These are phyloP conservation scores for Hemileia vastatrix DNA, from an alignment of 1,284 basidiomycete genomes.

Conservation along the genomic window DNA sequence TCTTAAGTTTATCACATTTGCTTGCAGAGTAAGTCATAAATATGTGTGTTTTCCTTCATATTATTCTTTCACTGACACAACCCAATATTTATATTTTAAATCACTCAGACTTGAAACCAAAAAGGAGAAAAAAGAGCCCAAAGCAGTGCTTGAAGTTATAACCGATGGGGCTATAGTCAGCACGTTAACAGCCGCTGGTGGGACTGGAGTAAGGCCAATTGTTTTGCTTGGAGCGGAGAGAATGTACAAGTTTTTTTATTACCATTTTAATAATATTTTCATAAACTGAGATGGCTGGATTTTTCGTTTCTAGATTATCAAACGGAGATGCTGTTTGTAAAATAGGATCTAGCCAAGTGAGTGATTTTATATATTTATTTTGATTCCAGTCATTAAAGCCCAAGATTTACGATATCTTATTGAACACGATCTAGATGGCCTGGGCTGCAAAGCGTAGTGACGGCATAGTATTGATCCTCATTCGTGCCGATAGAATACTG, in stretches of 20 bases:
- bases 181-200: conserved; percentile 10
- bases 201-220: conserved; percentile 6
- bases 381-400: not conserved
- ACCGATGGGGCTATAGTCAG: conserved; percentile 20
- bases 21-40: conserved; percentile 8
- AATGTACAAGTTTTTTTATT: conserved; percentile 1
- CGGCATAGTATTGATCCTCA: conserved; percentile 10
- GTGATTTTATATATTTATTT: not conserved
- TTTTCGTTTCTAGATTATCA: not conserved
- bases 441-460: conserved; percentile 19
- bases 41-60: not conserved
- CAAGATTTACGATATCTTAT: not conserved
- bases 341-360: conserved; percentile 18
- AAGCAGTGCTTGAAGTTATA: conserved; percentile 17
- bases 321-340: conserved; percentile 14
- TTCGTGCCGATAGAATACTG: conserved; percentile 17
- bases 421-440: conserved; percentile 5
- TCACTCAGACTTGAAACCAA: conserved; percentile 2
- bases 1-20: conserved; percentile 5
- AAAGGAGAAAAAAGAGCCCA: conserved; percentile 21
- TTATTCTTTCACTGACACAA: not conserved
- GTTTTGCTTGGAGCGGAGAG: conserved; percentile 14
- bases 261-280: not conserved
- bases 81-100: not conserved
- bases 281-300: not conserved